Evolutionary conservation across 768 basidiomycete genomes (phyloP), one percentile per base, ranked within the genome.

Genomic region (Pisolithus orientalis): DNA sequence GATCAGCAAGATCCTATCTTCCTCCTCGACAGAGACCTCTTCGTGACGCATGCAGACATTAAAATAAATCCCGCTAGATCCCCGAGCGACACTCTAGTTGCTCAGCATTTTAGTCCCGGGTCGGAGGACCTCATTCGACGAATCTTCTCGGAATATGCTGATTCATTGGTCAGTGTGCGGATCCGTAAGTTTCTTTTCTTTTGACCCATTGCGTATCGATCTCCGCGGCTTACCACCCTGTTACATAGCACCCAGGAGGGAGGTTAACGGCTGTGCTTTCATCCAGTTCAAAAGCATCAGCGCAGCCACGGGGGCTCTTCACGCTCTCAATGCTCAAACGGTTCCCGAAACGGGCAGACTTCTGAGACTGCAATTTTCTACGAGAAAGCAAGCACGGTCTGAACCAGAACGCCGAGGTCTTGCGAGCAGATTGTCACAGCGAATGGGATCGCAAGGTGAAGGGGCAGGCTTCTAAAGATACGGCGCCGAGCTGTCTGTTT

Each of bases 281-380:
- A 61, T 86, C 51, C 74, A 81, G 54, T 84, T 86, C 62, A 66
- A 56, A 44, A 58, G 63, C 51, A 64, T 73, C 45, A 68, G 76
- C n/a, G 52, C 63, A 4, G 80, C 84, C 7, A 72, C 72, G 34
- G 67, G 74, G 53, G 84, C 77, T 1, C 64, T 83, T 56, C 58
- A 72, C 8, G 62, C 64, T 32, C 59, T 80, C 25, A 69, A 75
- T 58, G 75, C 39, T 27, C 13, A 4, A 0, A 40, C 24, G 53
- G 24, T 50, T 46, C 56, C 53, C 37, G 42, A 28, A 17, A 51
- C 44, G 21, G 57, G 55, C 8, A 48, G 39, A 34, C 21, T 39
- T 24, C 13, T 34, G 27, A 17, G 13, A 4, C 44, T 67, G 17
- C 25, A 10, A 6, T 69, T 54, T 46, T 67, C 46, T 47, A 8